phyloP scores from a whole-genome alignment of 352 stramenopile genomes.

The Phytophthora idaei region DNA sequence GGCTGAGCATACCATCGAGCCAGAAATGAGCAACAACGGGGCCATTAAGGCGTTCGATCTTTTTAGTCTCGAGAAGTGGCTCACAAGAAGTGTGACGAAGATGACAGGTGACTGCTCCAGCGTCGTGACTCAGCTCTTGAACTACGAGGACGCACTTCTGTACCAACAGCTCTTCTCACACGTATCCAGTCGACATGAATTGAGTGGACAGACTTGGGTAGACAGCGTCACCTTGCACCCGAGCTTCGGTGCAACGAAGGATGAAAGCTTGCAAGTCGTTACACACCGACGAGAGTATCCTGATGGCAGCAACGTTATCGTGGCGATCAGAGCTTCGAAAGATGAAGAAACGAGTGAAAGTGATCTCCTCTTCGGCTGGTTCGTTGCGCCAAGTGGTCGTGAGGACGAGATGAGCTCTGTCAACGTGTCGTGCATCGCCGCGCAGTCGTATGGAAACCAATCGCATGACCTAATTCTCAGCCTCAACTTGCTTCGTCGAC shows the following conservation, averaged over 20 bases:
- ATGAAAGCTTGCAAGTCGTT: slow-evolving; percentile 37
- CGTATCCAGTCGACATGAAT: slow-evolving; percentile 45
- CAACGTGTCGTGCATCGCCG: slow-evolving; percentile 64
- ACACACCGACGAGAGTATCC: slow-evolving; percentile 67
- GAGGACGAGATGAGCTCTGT: slow-evolving; percentile 38
- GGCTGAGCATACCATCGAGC: slow-evolving; percentile 24
- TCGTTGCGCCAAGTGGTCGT: slow-evolving; percentile 49
- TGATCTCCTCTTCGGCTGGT: slow-evolving; percentile 65
- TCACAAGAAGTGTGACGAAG: slow-evolving; percentile 64
- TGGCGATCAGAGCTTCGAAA: slow-evolving; percentile 38
- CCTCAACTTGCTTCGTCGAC: slow-evolving; percentile 50
- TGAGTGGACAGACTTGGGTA: slow-evolving; percentile 62
- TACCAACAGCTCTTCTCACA: slow-evolving; percentile 59
- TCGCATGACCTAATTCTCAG: slow-evolving; percentile 45
- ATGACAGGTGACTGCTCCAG: slow-evolving; percentile 44
- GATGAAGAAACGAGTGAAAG: slow-evolving; percentile 31
- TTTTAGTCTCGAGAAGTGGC: slow-evolving; percentile 37
- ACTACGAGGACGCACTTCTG: slow-evolving; percentile 56
- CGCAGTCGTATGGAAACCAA: slow-evolving; percentile 43
- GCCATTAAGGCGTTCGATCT: slow-evolving; percentile 52
- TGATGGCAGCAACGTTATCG: slow-evolving; percentile 59
- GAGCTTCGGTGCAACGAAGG: slow-evolving; percentile 13
- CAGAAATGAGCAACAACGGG: slow-evolving; percentile 25
- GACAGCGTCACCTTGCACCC: slow-evolving; percentile 50
- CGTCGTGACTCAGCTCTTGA: slow-evolving; percentile 44